A percentile compares a stretch with the other conserved stretches of the same genome.
Conservation (phyloP, 345 rosid genomes). For the Zanthoxylum bungeanum region DNA sequence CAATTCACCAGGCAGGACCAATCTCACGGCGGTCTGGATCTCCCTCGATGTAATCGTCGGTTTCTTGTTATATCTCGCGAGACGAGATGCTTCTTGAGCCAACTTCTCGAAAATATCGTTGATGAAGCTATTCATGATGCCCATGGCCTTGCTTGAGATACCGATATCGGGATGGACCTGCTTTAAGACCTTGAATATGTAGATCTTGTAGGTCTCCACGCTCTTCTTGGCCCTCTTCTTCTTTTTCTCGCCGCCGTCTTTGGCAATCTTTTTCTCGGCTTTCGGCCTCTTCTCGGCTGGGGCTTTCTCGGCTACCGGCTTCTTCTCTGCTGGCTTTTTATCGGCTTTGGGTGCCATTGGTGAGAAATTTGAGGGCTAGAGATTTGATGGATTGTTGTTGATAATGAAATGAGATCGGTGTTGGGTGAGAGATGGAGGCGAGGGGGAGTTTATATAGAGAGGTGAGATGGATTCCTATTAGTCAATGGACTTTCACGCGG, state of each 20-base stretch:
- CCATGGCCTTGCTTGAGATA: constrained; percentile 31
- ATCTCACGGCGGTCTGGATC: constrained; percentile 28
- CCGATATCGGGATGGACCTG: constrained; percentile 32
- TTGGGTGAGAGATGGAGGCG: too few relatives aligned
- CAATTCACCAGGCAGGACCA: constrained; percentile 28
- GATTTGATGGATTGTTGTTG: too few relatives aligned
- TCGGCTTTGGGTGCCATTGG: constrained; percentile 25
- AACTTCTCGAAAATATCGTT: constrained; percentile 28
- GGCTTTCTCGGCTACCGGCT: constrained; percentile 23
- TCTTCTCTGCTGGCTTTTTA: constrained; percentile 23
- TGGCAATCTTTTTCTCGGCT: constrained; percentile 30
- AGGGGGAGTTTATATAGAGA: constrained; percentile 29
- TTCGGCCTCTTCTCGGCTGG: constrained; percentile 25
- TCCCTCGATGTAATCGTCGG: constrained; percentile 30
- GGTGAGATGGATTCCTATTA: constrained; percentile 14
- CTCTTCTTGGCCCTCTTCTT: constrained; percentile 27
- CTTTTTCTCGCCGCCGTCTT: constrained; percentile 31
- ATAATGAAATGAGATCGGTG: too few relatives aligned
- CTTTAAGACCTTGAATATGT: constrained; percentile 30
- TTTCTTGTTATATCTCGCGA: constrained; percentile 29
- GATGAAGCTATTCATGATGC: constrained; percentile 28
- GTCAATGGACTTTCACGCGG: constrained; percentile 16
- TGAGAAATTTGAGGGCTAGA: too few relatives aligned
- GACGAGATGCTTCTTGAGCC: constrained; percentile 26
- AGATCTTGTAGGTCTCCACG: constrained; percentile 34